Evolutionary conservation across 768 basidiomycete genomes (phyloP).

Genomic region (Nevesoporus exiguus): DNA sequence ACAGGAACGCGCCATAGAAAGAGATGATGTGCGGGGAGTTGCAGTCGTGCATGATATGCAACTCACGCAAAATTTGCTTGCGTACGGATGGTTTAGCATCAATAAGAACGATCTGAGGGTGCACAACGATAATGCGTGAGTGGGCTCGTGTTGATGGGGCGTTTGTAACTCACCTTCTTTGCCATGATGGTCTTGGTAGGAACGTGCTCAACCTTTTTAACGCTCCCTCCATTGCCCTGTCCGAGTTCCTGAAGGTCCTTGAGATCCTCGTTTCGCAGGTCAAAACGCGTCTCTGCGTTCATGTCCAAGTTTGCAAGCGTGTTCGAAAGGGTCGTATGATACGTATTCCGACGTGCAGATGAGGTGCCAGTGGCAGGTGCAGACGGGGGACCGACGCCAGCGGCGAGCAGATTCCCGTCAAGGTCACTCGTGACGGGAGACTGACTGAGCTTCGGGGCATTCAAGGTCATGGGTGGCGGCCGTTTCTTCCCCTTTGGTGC

Average conservation of each 20-base stretch:
- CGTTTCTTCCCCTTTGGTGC: constrained; percentile 58
- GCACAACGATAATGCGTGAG: neutral
- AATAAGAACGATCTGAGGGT: constrained; percentile 81
- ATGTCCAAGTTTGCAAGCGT: constrained; percentile 85
- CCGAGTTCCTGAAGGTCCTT: constrained; percentile 89
- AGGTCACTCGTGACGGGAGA: constrained; percentile 25
- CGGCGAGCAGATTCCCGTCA: constrained; percentile 47
- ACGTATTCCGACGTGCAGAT: constrained; percentile 61
- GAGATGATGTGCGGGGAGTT: constrained; percentile 91
- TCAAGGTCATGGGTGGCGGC: constrained; percentile 80
- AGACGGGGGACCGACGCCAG: constrained; percentile 46
- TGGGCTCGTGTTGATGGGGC: neutral
- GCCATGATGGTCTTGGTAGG: constrained; percentile 95
- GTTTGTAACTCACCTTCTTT: constrained; percentile 73
- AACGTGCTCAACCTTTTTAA: constrained; percentile 91
- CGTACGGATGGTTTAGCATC: constrained; percentile 94
- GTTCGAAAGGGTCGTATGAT: constrained; percentile 75
- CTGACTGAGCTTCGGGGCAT: constrained; percentile 61
- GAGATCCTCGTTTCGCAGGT: constrained; percentile 86
- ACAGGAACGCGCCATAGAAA: constrained; percentile 94
- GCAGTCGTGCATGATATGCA: constrained; percentile 99
- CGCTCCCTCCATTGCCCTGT: constrained; percentile 95
- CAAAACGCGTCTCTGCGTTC: constrained; percentile 80
- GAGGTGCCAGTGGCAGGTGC: constrained; percentile 51
- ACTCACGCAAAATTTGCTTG: constrained; percentile 95